Percentiles rank a stretch among this genome's conserved stretches.
Conservation (phyloP, 805 yeast species). For the Kluyveromyces nonfermentans region DNA sequence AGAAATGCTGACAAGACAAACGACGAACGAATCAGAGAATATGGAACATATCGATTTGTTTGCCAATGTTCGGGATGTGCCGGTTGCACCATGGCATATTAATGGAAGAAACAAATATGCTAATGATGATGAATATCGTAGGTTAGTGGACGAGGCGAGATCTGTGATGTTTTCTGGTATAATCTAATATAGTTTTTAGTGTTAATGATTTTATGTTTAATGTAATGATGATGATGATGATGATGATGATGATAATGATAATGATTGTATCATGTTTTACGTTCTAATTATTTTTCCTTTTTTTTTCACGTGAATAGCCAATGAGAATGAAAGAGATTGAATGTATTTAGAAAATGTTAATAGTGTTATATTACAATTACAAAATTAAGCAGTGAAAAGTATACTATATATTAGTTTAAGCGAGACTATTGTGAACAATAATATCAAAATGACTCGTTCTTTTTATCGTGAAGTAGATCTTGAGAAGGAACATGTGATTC, state of each 20-base stretch:
- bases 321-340: neutral
- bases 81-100: conserved; percentile 9
- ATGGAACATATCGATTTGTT: conserved; percentile 2
- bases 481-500: conserved; percentile 19
- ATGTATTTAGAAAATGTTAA: no score
- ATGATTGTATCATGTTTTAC: neutral
- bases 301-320: neutral
- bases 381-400: no score
- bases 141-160: conserved; percentile 9
- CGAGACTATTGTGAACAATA: neutral
- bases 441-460: conserved; percentile 9
- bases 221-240: neutral
- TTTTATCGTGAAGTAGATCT: conserved; percentile 20
- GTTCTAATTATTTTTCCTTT: neutral
- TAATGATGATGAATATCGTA: conserved; percentile 8
- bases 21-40: conserved; percentile 1
- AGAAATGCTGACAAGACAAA: neutral
- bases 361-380: no score
- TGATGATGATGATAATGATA: neutral
- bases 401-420: no score
- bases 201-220: no score
- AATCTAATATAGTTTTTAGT: conserved; percentile 1
- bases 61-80: conserved; percentile 7
- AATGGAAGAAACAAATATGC: conserved; percentile 7
- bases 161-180: conserved; percentile 9